Base-by-base conservation (phyloP, 441 rosid genomes). In the Erodium moschatum region DNA sequence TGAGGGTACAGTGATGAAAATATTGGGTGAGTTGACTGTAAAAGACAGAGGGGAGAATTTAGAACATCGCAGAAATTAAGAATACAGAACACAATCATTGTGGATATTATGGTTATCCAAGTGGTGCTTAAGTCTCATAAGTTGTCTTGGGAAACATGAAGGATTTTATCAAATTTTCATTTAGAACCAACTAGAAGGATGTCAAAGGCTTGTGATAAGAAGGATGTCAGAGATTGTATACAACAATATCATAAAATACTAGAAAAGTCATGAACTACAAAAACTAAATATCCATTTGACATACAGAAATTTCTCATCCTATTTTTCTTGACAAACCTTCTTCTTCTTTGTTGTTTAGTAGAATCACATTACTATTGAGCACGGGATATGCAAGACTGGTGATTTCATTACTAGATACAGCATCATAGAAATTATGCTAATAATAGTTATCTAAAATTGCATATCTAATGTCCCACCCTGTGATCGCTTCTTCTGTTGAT, bases 61-160 rank as follows among this genome's bases (percentile, higher is more conserved):
- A n/a, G 60, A 52, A 52, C 60, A 52, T 5, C n/a, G 5, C 60
- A 52, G 19, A 52, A 52, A 52, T 52, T 48, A 48, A 48, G 56
- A 48, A 52, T 52, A 16, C n/a, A 4, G 19, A 15, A 52, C 20
- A 5, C 20, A 52, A 52, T 6, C 60, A 15, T 15, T 1, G 15
- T 52, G 60, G 60, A 52, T 52, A 52, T 6, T 52, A 52, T 52
- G 19, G 60, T 4, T 50, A 15, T 19, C 13, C 18, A 50, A 50
- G 58, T 50, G 58, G 7, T 50, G 58, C 19, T 50, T 50, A 50
- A n/a, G 58, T n/a, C 6, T 31, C 35, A 31, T 2, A 5, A 5
- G 19, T 50, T 15, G 7, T 50, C 19, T 52, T 52, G 60, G 20
- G 60, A 52, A 52, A n/a, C 60, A 52, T 52, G 19, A 52, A 52